Evolutionary conservation across 2,329 filamentous ascomycete genomes (phyloP), one percentile per base, ranked within the genome.

Genomic region (Colletotrichum tropicale): DNA sequence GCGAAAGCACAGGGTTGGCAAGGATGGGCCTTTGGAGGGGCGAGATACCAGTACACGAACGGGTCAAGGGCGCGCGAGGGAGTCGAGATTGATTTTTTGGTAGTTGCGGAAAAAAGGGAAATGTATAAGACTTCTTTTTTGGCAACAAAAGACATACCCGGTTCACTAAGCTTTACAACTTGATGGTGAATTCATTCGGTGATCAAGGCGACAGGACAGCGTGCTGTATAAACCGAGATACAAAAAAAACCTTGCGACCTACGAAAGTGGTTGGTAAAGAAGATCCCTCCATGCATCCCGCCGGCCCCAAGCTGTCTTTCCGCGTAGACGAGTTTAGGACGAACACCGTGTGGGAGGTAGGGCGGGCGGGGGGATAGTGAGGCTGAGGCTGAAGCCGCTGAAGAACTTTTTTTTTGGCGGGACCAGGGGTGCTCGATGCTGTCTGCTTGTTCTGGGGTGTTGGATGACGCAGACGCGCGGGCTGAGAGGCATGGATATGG

Each of bases 1-100:
- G 56, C 55, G 70, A 75, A 64, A 34, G 66, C 66, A 64, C 26
- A 32, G 70, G 43, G 28, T 64, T 62, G 70, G 73, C 43, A 60
- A 48, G 73, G 70, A 64, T 32, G 62, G 73, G 58, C 55, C 69
- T 66, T 64, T 56, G 61, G 67, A 21, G 43, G 67, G 69, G 56
- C 58, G 70, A 72, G 64, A 73, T 75, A 75, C 73, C 73, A 68
- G 58, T 76, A 78, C 65, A 77, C 38, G 71, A 66, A 76, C 75
- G 69, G 52, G 13, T 67, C 26, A 9, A 70, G 75, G 72, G 69
- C 76, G 76, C 77, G 38, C 71, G 76, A 70, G 70, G 24, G 38
- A 67, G 69, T 67, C 34, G 43, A 70, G 62, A 62, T 28, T 71
- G 55, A 26, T 43, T 62, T 67, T 30, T 15, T 61, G 58, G 52